A percentile compares a stretch with the other conserved stretches of the same genome.
Conservation (phyloP, 805 yeast species). For the Wickerhamiella lipophila region DNA sequence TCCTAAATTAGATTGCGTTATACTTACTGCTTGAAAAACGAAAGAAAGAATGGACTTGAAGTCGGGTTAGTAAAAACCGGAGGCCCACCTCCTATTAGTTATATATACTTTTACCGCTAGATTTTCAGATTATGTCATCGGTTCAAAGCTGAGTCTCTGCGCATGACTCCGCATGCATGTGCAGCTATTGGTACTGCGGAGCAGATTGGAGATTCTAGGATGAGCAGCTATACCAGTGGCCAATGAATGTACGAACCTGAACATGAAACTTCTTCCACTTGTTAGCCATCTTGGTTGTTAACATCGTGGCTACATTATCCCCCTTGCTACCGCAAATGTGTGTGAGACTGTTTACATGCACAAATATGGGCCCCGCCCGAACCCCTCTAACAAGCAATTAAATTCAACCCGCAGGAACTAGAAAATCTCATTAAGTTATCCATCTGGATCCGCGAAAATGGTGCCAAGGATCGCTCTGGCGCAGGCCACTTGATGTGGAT, state of each 20-base stretch:
- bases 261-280: too few species aligned
- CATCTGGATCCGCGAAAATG: too few species aligned
- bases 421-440: too few species aligned
- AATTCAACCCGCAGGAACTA: background rate
- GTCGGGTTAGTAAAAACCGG: conserved; percentile 6
- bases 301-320: too few species aligned
- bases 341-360: conserved; percentile 2
- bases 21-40: conserved; percentile 13
- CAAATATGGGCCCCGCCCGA: too few species aligned
- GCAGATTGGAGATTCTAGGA: background rate
- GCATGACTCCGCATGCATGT: background rate
- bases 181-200: too few species aligned
- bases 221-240: too few species aligned
- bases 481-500: background rate
- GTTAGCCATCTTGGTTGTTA: too few species aligned
- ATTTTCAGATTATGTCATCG: conserved; percentile 2
- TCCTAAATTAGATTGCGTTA: background rate
- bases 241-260: too few species aligned
- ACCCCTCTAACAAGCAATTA: too few species aligned
- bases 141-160: background rate
- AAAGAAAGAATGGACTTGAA: conserved; percentile 13
- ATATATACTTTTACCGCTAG: background rate
- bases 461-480: background rate
- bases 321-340: too few species aligned
- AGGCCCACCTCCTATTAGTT: background rate